A percentile compares a stretch with the other conserved stretches of the same genome.
Conservation (phyloP, 768 basidiomycete species). For the Rubroboletus pulcherrimus region DNA sequence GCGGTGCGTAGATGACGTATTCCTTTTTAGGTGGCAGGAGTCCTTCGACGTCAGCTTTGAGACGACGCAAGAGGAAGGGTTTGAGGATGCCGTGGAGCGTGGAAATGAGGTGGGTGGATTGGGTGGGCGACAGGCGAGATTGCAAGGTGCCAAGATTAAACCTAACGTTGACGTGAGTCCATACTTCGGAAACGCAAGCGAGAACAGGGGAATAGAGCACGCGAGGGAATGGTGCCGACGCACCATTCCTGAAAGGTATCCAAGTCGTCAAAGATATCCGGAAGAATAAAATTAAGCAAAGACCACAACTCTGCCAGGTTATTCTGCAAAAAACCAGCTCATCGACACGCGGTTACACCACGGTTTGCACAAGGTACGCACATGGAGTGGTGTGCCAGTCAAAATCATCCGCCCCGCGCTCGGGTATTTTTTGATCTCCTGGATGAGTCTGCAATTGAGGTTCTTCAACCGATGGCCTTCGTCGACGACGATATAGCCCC, state of each 20-base stretch:
- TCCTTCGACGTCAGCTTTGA: constrained; percentile 84
- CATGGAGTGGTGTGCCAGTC: constrained; percentile 95
- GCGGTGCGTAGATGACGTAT: constrained; percentile 89
- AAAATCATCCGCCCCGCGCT: constrained; percentile 88
- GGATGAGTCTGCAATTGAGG: constrained; percentile 83
- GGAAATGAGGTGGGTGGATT: constrained; percentile 64
- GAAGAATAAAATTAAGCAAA: constrained; percentile 91
- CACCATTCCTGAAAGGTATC: constrained; percentile 90
- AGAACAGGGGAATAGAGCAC: not conserved
- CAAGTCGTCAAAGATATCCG: constrained; percentile 88
- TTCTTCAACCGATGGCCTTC: constrained; percentile 97
- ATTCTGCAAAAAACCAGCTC: constrained; percentile 57
- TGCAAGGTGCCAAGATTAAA: constrained; percentile 71
- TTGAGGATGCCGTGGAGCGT: constrained; percentile 88
- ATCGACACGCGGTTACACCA: not conserved
- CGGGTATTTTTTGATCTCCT: constrained; percentile 82
- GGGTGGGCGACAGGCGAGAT: constrained; percentile 50
- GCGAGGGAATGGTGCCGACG: constrained; percentile 10
- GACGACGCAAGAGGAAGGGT: constrained; percentile 88
- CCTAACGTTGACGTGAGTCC: constrained; percentile 34
- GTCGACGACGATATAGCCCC: constrained; percentile 95
- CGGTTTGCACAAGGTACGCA: constrained; percentile 33
- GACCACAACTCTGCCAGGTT: constrained; percentile 95
- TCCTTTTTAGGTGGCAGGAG: constrained; percentile 88
- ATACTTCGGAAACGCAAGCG: not conserved